Percentiles rank a stretch among this genome's conserved stretches.
These are phyloP conservation scores for Alternaria sp. DNA, from an alignment of 2,329 filamentous ascomycete genomes.

Conservation along the genomic window DNA sequence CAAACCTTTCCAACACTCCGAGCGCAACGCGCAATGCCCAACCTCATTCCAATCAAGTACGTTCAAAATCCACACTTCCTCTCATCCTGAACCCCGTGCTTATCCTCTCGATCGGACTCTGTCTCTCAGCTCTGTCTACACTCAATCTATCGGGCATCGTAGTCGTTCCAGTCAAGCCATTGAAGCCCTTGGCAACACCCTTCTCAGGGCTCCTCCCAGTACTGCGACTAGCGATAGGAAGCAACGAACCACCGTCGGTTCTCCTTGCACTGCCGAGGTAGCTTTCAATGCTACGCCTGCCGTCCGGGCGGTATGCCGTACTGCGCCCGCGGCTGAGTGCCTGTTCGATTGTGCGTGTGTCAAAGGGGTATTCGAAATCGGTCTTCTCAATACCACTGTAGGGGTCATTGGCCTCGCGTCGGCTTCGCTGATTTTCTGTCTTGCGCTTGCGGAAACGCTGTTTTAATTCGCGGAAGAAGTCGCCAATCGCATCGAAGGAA, in stretches of 20 bases:
- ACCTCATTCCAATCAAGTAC: not conserved
- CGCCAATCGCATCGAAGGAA: constrained; percentile 52
- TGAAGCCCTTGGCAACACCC: constrained; percentile 16
- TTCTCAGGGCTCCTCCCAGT: constrained; percentile 31
- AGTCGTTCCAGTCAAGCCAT: constrained; percentile 18
- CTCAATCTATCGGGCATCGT: constrained; percentile 26
- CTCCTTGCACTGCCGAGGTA: constrained; percentile 33
- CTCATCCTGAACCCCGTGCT: constrained; percentile 48
- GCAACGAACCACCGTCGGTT: constrained; percentile 19
- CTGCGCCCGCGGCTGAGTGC: constrained; percentile 38
- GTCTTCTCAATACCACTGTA: constrained; percentile 11
- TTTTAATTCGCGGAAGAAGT: constrained; percentile 41
- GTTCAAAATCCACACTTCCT: constrained; percentile 41
- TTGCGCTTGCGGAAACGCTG: constrained; percentile 26
- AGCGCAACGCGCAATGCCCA: not conserved
- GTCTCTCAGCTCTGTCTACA: constrained; percentile 27
- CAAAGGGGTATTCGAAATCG: constrained; percentile 30
- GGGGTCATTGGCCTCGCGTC: not conserved
- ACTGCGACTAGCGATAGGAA: constrained; percentile 46
- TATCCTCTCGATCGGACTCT: constrained; percentile 35
- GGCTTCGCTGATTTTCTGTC: not conserved
- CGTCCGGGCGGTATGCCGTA: constrained; percentile 29
- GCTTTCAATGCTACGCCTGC: constrained; percentile 38
- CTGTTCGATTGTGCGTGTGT: constrained; percentile 39
- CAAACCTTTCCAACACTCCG: not conserved